Conservation (phyloP, 805 yeast species). For the Zygoascus flipseniorum region DNA sequence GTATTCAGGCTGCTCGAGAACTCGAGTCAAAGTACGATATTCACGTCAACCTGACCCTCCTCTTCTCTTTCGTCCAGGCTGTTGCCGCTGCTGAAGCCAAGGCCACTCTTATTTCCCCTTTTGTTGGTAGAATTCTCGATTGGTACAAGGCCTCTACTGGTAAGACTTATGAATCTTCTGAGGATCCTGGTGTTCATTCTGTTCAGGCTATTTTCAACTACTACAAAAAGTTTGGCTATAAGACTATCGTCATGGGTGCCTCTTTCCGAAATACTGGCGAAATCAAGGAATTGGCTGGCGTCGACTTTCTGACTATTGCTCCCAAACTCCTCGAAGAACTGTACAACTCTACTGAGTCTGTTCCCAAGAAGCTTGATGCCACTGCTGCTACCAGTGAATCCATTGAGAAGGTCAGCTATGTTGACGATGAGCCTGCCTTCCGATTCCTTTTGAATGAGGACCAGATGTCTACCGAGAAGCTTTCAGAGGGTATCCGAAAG, state of each 20-base stretch:
- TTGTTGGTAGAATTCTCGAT: slow-evolving; percentile 97
- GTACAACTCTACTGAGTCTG: slow-evolving; percentile 62
- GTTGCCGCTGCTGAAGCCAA: slow-evolving; percentile 98
- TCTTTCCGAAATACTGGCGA: slow-evolving; percentile 97
- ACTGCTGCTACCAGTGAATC: slow-evolving; percentile 46
- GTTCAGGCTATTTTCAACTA: slow-evolving; percentile 88
- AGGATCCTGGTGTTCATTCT: slow-evolving; percentile 94
- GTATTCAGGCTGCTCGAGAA: slow-evolving; percentile 97
- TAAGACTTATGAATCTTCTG: slow-evolving; percentile 65
- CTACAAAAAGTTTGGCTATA: slow-evolving; percentile 94
- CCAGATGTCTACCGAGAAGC: slow-evolving; percentile 97
- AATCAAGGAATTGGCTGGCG: slow-evolving; percentile 94
- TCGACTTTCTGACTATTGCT: slow-evolving; percentile 91
- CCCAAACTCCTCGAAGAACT: slow-evolving; percentile 88
- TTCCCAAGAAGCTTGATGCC: slow-evolving; percentile 77
- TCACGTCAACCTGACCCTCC: slow-evolving; percentile 90
- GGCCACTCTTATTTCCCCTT: slow-evolving; percentile 94
- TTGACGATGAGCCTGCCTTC: slow-evolving; percentile 83
- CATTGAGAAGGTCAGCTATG: slow-evolving; percentile 63
- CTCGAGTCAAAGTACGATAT: slow-evolving; percentile 84
- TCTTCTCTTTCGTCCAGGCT: slow-evolving; percentile 95
- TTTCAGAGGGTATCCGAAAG: slow-evolving; percentile 95
- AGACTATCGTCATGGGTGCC: slow-evolving; percentile 99
- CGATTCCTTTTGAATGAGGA: slow-evolving; percentile 90
- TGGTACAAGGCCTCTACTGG: slow-evolving; percentile 96